Base-by-base conservation (phyloP, 176 grass and related monocot genomes). In the Calamus simplicifolius region DNA sequence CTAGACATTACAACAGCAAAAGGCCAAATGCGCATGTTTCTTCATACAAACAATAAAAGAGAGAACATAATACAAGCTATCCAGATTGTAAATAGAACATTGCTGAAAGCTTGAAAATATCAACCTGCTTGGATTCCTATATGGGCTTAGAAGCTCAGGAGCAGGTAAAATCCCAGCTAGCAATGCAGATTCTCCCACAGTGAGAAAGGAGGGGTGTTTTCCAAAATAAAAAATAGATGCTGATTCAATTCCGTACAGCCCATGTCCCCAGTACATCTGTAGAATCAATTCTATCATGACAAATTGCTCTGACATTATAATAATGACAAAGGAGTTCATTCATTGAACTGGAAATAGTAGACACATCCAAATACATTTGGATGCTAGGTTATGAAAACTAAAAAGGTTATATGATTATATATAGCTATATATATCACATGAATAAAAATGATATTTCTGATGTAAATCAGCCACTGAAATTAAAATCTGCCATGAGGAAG, bases 231-330 rank as follows among this genome's bases (percentile, higher is more conserved):
- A 60, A 5, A 8, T n/a, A 29, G 58, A 60, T 60, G 58, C 58
- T 60, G 58, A 60, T 35, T 60, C 58, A 29, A 60, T 29, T 60
- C 58, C 58, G 6, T 29, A 60, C n/a, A 60, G n/a, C 35, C 58
- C 58, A 35, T 60, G 58, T 35, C 58, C 58, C 58, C 58, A 60
- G 27, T 60, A 60, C 58, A 60, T 60, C 58, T 60, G 58, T 60
- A 29, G 25, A 27, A 29, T 31, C n/a, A 28, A 59, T 6, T 18
- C 3, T 29, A 5, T 27, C 30, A 60, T 7, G 27, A 16, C 25
- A 54, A 43, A 43, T 43, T 43, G 35, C 35, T 13, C 35, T 13
- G 35, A 43, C 10, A 13, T 43, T 43, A 43, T 43, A 43, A 43
- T 43, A 13, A 10, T 43, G 35, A 12, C 35, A 43, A 43, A 43